A percentile compares a stretch with the other conserved stretches of the same genome.
phyloP scores from a whole-genome alignment of 352 stramenopile genomes.

The Peronospora belbahrii region DNA sequence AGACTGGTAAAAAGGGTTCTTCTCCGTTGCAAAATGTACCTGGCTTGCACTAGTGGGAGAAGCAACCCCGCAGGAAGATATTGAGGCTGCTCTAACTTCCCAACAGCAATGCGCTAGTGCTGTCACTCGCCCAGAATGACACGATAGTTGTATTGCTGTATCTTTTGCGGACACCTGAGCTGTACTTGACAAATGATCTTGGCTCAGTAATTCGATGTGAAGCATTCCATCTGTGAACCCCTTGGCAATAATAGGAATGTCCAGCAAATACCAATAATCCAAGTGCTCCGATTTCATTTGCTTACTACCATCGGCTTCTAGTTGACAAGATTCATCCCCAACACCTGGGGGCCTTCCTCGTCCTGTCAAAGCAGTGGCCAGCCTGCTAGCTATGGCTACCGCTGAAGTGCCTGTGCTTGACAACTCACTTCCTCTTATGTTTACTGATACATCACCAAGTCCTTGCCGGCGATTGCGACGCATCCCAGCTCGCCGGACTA shows the following conservation, averaged over 20 bases:
- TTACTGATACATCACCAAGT: conserved; percentile 9
- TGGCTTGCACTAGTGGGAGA: conserved; percentile 1
- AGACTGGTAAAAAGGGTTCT: conserved; percentile 58
- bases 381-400: conserved; percentile 11
- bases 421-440: neutral
- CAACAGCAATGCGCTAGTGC: conserved; percentile 44
- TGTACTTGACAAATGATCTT: conserved; percentile 17
- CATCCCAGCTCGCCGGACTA: conserved; percentile 20
- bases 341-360: conserved; percentile 3
- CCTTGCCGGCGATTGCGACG: conserved; percentile 19
- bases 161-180: neutral
- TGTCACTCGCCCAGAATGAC: conserved; percentile 38
- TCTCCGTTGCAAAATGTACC: conserved; percentile 32
- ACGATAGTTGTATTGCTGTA: conserved; percentile 14
- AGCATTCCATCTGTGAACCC: conserved; percentile 45
- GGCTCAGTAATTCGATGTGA: conserved; percentile 19
- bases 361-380: conserved; percentile 24
- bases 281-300: neutral
- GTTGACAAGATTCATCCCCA: neutral
- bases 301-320: conserved; percentile 2
- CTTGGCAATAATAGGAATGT: conserved; percentile 48
- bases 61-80: neutral
- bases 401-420: conserved; percentile 14
- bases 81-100: conserved; percentile 2
- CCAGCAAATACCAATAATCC: conserved; percentile 35